Base-by-base conservation (phyloP, 2,329 filamentous ascomycete species). In the Camptophora hylomeconis region DNA sequence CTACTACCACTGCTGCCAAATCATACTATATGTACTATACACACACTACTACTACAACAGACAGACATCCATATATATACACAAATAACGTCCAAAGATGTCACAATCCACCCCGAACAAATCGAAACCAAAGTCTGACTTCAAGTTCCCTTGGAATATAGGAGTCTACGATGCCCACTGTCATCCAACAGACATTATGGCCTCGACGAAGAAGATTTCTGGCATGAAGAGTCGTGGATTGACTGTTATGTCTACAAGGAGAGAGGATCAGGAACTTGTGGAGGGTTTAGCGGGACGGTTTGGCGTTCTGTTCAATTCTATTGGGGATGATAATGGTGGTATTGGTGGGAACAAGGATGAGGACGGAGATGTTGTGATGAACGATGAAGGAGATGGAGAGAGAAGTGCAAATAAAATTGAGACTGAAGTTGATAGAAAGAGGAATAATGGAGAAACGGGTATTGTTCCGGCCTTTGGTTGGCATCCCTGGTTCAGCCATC, bases 401-500 rank as follows among this genome's bases (percentile, higher is more conserved):
- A 21, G 12, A 35, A n/a, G n/a, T n/a, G n/a, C 39, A 55, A 23
- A 55, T 60, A 36, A 61, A 58, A n/a, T n/a, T n/a, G n/a, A n/a
- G n/a, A n/a, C n/a, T n/a, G n/a, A n/a, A n/a, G n/a, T n/a, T n/a
- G n/a, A n/a, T 3, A 44, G 48, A 6, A 46, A 60, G 31, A 56
- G 58, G 14, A 38, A 63, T 21, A 18, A 37, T 18, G 13, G 24
- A n/a, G n/a, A n/a, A n/a, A n/a, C n/a, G n/a, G n/a, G n/a, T 33
- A 52, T 76, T 15, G 44, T 76, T 1, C 72, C 72, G 0, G 69
- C 67, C 28, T 77, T 76, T 46, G 72, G 72, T 20, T 77, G 72
- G 72, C 72, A 77, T 49, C 72, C 72, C 1, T 77, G 72, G 72
- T 76, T 76, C 46, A 69, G 72, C 0, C 63, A 77, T 45, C 68